Conservation (phyloP, 1,284 basidiomycete genomes). For the Puccinia horiana region DNA sequence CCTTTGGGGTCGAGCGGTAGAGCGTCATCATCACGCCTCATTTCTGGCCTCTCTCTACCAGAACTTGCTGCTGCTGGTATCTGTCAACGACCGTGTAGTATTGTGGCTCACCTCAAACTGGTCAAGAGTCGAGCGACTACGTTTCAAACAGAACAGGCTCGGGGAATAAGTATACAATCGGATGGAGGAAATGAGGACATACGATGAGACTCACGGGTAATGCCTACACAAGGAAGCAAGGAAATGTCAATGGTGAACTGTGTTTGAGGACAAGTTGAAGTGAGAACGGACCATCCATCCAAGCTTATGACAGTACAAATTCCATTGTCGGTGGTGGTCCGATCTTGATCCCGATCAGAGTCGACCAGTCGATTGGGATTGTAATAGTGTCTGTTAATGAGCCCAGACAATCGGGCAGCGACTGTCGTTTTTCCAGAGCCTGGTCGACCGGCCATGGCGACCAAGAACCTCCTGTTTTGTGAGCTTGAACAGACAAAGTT, state of each 20-base stretch:
- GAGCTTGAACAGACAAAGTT: background rate
- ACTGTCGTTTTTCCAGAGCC: conserved; percentile 26
- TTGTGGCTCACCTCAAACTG: conserved; percentile 21
- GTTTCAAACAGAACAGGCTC: background rate
- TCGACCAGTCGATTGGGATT: background rate
- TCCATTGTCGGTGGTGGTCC: background rate
- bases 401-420: background rate
- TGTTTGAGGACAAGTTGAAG: background rate
- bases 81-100: no score
- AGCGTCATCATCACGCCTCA: background rate
- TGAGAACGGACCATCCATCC: conserved; percentile 29
- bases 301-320: conserved; percentile 20
- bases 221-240: conserved; percentile 20
- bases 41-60: background rate
- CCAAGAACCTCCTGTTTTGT: background rate
- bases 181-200: no score
- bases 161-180: no score
- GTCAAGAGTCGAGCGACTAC: conserved; percentile 27
- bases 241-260: no score
- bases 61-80: no score
- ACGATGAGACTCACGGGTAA: conserved; percentile 44
- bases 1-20: background rate
- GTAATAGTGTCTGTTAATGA: background rate
- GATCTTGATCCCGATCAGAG: background rate
- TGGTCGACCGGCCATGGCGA: background rate